Evolutionary conservation across 2,329 filamentous ascomycete species (phyloP), one percentile per base, ranked within the genome.

Genomic region (Fusarium secorum): DNA sequence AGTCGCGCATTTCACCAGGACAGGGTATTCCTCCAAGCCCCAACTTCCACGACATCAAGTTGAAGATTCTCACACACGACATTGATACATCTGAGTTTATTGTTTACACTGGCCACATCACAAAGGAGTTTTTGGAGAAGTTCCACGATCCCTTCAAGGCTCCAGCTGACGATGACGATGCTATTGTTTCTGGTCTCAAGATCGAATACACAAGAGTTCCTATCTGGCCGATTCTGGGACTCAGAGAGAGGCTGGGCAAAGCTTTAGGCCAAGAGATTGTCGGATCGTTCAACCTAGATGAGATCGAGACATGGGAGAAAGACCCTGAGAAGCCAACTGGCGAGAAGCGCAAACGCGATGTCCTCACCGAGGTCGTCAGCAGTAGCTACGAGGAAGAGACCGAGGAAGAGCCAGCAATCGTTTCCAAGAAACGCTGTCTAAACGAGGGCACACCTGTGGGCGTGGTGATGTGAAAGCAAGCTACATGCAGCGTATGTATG

Each of bases 231-330:
- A 81, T 88, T 10, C 74, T 87, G 1, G 87, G 87, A 7, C 81
- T 89, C 11, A 84, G 85, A 64, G 86, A 89, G 75, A 83, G 87
- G 10, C 79, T 89, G 1, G 86, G 85, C 41, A 83, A 83, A 67
- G 87, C 85, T 6, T 78, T 89, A 1, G 87, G 87, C 11, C 76
- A 78, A 22, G 85, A 87, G 7, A 70, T 88, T 17, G 84, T 87
- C 7, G 86, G 86, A 2, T 53, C 64, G 4, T 80, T 83, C 52
- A 79, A 84, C 54, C 63, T 74, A 1, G 75, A 79, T 11, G 75
- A 78, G 20, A 84, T 87, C 53, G 83, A 86, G 60, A 85, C 82
- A 3, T 87, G 83, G 80, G 81, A 84, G 55, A 76, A 78, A 9
- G 79, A 82, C 4, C 72, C 75, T 11, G 81, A 84, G 70, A 77